Percentiles rank a stretch among this genome's conserved stretches.
phyloP scores from a whole-genome alignment of 345 rosid genomes.

The Carallia pectinifolia region DNA sequence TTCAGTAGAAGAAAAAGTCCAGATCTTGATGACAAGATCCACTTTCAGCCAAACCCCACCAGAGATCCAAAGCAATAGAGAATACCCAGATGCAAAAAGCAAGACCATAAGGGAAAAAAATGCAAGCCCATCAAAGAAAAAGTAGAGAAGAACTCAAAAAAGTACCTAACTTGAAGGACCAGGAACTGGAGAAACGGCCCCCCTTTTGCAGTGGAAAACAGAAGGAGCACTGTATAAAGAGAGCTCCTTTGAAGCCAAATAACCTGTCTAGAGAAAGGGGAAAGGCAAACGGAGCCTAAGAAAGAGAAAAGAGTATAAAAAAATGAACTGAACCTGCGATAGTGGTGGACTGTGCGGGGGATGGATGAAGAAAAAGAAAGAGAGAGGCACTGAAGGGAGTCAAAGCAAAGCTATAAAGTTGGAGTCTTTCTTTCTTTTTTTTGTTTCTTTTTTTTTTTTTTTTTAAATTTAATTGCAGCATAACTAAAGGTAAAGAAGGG shows the following conservation, averaged over 20 bases:
- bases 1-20: slow-evolving; percentile 12
- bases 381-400: slow-evolving; percentile 25
- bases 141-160: slow-evolving; percentile 1
- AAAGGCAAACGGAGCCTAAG: neutral
- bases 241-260: slow-evolving; percentile 9
- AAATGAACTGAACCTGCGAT: slow-evolving; percentile 22
- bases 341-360: slow-evolving; percentile 25
- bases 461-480: neutral
- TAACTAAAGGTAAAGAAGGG: neutral
- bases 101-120: slow-evolving; percentile 10
- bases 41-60: slow-evolving; percentile 19
- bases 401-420: slow-evolving; percentile 33
- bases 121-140: slow-evolving; percentile 11
- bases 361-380: slow-evolving; percentile 14
- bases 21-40: slow-evolving; percentile 44
- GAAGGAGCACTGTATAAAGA: slow-evolving; percentile 13
- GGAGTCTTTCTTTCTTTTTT: slow-evolving; percentile 5
- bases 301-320: slow-evolving; percentile 10
- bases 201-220: slow-evolving; percentile 15
- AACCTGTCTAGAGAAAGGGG: slow-evolving; percentile 7
- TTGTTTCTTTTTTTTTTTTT: slow-evolving; percentile 14
- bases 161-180: slow-evolving; percentile 36
- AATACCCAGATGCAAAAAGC: slow-evolving; percentile 35
- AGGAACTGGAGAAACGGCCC: slow-evolving; percentile 7
- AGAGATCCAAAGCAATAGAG: slow-evolving; percentile 39